A percentile compares a stretch with the other conserved stretches of the same genome.
Evolutionary conservation across 2,329 filamentous ascomycete species (phyloP).

Genomic region (Colletotrichum sp.): DNA sequence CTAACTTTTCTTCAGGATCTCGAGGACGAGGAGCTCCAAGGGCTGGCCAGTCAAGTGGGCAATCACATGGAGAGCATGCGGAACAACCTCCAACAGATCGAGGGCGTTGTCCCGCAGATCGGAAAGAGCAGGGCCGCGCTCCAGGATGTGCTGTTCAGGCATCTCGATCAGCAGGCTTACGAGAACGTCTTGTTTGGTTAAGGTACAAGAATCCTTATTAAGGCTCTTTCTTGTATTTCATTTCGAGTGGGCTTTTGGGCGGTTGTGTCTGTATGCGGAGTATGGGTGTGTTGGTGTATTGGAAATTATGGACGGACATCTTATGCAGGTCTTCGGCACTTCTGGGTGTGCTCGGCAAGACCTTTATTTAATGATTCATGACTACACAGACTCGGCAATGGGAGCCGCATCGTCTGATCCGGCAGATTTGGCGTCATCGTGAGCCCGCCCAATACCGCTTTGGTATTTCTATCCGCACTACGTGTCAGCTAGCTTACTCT

Average conservation of each 20-base stretch:
- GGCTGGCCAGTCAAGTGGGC: conserved; percentile 51
- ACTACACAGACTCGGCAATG: neutral
- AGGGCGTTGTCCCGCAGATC: conserved; percentile 55
- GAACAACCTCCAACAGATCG: conserved; percentile 58
- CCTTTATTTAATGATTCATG: neutral
- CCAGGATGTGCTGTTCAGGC: conserved; percentile 50
- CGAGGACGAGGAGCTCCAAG: conserved; percentile 47
- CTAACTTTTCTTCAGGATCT: conserved; percentile 33
- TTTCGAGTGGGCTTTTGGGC: neutral
- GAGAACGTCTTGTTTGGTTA: conserved; percentile 53
- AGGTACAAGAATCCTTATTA: neutral
- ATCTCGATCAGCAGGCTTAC: conserved; percentile 49
- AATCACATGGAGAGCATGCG: conserved; percentile 63
- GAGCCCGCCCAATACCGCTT: neutral
- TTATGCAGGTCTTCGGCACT: neutral
- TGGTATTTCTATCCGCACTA: neutral
- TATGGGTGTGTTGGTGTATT: neutral
- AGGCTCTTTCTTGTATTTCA: neutral
- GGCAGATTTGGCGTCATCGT: neutral
- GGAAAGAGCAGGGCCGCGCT: conserved; percentile 52
- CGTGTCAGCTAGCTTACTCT: neutral
- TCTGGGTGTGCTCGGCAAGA: neutral
- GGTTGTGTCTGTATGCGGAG: neutral
- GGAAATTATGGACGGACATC: neutral
- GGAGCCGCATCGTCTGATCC: neutral